Evolutionary conservation across 2,329 filamentous ascomycete genomes (phyloP), one percentile per base, ranked within the genome.

Genomic region (Cryphonectria carpinicola): DNA sequence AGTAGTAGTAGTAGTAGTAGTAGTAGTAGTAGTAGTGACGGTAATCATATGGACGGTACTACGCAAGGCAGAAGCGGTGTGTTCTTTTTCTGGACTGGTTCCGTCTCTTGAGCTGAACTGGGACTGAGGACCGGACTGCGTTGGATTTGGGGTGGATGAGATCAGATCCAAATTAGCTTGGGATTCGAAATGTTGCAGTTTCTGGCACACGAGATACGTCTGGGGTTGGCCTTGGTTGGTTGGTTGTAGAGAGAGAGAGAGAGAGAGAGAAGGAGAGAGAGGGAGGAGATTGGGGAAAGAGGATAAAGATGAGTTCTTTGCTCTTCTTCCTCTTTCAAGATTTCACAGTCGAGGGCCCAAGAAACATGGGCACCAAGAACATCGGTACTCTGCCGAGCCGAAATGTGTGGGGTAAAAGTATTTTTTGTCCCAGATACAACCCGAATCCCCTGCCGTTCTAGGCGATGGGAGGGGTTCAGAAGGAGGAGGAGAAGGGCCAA

Each of bases 1-100:
- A 28, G 28, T 2, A 28, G 28, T 2, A 28, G 2, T 2, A 28
- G 28, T 2, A 28, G 28, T 2, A 28, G 28, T 2, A 52, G 49
- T n/a, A 22, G 46, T 6, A 22, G 19, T 49, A 22, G 39, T 19
- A 25, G 49, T 52, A 25, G 19, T 52, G 22, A 10, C 8, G 11
- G 49, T 52, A n/a, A 25, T 43, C 13, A 43, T 43, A 11, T 17
- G 41, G 41, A 39, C 11, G 37, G 1, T 49, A n/a, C 19, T 49
- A n/a, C 19, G 52, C 52, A 56, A 56, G 52, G 52, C 52, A 56
- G 52, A 28, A 28, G 52, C 52, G n/a, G 52, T 56, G n/a, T 56
- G 52, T 28, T 56, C 8, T 14, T 13, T 25, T 28, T 28, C n/a
- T 56, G n/a, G 52, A 10, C n/a, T 19, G 52, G 52, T 56, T 56